phyloP scores from a whole-genome alignment of 176 grass and related monocot genomes.

The Sorghum bicolor region DNA sequence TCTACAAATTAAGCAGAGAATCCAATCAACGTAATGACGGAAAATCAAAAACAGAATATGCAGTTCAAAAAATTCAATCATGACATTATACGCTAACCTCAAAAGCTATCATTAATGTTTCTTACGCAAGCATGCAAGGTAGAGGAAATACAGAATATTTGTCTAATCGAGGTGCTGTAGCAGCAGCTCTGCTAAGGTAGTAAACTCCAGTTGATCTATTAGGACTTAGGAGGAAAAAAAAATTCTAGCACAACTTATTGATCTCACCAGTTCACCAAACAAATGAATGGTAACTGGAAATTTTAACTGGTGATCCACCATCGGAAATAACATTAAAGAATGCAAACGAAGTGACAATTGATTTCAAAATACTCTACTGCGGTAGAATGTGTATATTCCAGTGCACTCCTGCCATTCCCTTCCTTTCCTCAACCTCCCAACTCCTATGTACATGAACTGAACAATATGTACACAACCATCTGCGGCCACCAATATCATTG shows the following conservation, averaged over 20 bases:
- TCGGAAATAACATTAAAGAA: neutral
- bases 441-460: too few species aligned
- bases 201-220: neutral
- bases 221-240: neutral
- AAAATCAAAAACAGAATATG: neutral
- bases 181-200: too few species aligned
- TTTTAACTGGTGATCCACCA: neutral
- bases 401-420: too few species aligned
- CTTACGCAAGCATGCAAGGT: neutral
- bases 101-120: neutral
- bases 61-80: neutral
- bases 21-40: neutral
- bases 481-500: too few species aligned
- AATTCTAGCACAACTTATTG: neutral
- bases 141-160: neutral
- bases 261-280: neutral
- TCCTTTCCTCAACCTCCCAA: too few species aligned
- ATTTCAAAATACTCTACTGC: neutral
- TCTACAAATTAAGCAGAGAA: constrained; percentile 19
- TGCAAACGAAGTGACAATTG: neutral
- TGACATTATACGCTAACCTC: neutral
- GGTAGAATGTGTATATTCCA: neutral
- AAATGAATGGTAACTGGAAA: neutral
- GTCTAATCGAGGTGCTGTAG: neutral
- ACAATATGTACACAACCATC: too few species aligned